Evolutionary conservation across 2,329 filamentous ascomycete species (phyloP), one percentile per base, ranked within the genome.

Genomic region (Monosporascus sp.): DNA sequence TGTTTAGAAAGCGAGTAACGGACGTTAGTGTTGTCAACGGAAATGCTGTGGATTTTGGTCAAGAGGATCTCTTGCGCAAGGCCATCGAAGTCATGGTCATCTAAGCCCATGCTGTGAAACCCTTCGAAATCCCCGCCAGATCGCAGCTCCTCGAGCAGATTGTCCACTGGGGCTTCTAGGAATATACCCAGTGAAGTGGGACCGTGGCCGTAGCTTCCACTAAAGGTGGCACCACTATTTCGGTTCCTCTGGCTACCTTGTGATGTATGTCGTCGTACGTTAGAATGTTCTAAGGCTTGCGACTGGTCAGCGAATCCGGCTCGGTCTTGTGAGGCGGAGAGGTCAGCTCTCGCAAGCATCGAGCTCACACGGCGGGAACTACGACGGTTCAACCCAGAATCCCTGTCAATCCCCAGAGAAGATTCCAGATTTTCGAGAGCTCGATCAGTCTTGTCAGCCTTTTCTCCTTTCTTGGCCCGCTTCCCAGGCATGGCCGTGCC

Each of bases 321-420:
- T 62, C 89, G 81, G 60, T 96, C 91, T 59, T 93, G 89, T 17
- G 87, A 94, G 9, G 89, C 87, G 0, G 90, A 93, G 20, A 97
- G 75, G 66, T 97, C 93, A 35, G 89, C 88, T 63, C 93, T 81
- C 17, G 92, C 92, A 50, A 97, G 77, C 72, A 96, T 81, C 17
- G 93, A 97, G 73, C 94, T 99, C 25, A 97, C 88, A 49, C 94
- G 83, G 44, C 94, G 84, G 18, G 83, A 87, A 56, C 82, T 83
- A 54, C 83, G 76, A 49, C 83, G 73, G 0, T 78, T 78, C 14
- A 76, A 75, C 17, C 77, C 75, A n/a, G 69, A 66, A 11, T 73
- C 76, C 52, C 79, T 79, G 52, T 90, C 87, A 43, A 88, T 81
- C 52, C 89, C 88, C n/a, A 93, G 71, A 1, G 87, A 83, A 3